These are phyloP conservation scores for Tranzscheliella williamsii DNA, from an alignment of 1,284 basidiomycete genomes.

Conservation along the genomic window DNA sequence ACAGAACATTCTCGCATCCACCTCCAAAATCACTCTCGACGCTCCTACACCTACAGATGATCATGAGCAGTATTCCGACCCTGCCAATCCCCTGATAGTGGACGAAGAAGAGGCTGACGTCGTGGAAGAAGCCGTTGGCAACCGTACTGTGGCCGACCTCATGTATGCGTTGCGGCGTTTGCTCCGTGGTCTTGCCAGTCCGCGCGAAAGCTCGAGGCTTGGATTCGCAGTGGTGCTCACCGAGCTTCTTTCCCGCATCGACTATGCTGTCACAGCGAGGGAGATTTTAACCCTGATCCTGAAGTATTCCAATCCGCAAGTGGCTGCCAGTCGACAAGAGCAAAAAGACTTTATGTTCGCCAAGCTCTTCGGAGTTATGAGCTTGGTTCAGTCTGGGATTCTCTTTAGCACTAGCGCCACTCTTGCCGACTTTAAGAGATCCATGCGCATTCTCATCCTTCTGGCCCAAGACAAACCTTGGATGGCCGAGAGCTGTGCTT, in stretches of 20 bases:
- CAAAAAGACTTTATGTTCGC: conserved; percentile 91
- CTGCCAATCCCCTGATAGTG: conserved; percentile 47
- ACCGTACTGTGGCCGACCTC: conserved; percentile 67
- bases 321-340: conserved; percentile 77
- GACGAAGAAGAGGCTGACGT: conserved; percentile 38
- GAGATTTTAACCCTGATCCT: conserved; percentile 51
- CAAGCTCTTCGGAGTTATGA: conserved; percentile 82
- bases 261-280: conserved; percentile 71
- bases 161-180: conserved; percentile 62
- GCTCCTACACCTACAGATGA: conserved; percentile 52
- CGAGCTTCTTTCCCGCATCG: conserved; percentile 81
- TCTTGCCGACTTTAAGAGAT: conserved; percentile 69
- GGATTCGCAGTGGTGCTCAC: conserved; percentile 95
- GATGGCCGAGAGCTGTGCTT: conserved; percentile 89
- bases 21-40: conserved; percentile 39
- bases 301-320: conserved; percentile 42
- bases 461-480: conserved; percentile 84
- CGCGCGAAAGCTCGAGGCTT: conserved; percentile 85
- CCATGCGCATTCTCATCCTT: conserved; percentile 70
- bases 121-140: conserved; percentile 65
- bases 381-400: conserved; percentile 62
- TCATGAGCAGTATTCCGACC: conserved; percentile 55
- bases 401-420: conserved; percentile 71
- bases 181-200: conserved; percentile 76
- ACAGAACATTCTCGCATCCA: conserved; percentile 23